Evolutionary conservation across 1,139 yeast species (phyloP), one percentile per base, ranked within the genome.

Genomic region (Debaryomycetaceae sp.): DNA sequence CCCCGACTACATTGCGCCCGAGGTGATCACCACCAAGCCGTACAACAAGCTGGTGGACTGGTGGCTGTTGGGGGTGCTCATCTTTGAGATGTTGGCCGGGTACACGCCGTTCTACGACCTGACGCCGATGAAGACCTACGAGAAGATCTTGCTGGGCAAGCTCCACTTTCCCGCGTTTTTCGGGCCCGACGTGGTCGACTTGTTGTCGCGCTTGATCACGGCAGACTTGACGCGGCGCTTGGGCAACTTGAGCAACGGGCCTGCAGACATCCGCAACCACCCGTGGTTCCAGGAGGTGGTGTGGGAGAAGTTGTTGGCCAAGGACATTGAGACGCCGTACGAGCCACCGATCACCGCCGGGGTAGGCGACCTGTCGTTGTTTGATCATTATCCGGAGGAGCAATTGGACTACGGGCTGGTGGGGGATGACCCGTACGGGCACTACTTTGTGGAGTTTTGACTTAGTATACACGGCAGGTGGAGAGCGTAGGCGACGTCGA

Each of bases 1-100:
- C 0, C 81, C 81, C 0, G 81, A 75, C 51, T 75, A 75, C 48
- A 75, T 75, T 35, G 81, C 81, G 0, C 81, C 81, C 1, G 81
- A 75, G 49, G 79, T 75, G 24, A 72, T 75, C 32, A 71, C 79
- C 10, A 73, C 78, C 23, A 75, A 75, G 45, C 78, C 80, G 3
- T 75, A 75, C 49, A 75, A 75, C 48, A 73, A 74, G 44, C 71
- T 78, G 2, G 80, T 75, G 10, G 81, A 75, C 49, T 75, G 79
- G 79, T 75, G 81, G 81, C 71, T 77, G 3, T 63, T 75, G 43
- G 81, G 81, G 12, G 74, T 75, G 9, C 57, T 75, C 35, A 74
- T 75, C 28, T 75, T 65, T 46, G 81, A 75, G 51, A 75, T 75
- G 81, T 58, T 75, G 45, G 73, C 78, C 9, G 81, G 81, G 12